Conservation (phyloP, 2,329 filamentous ascomycete species). For the Hypoxylon sp. region DNA sequence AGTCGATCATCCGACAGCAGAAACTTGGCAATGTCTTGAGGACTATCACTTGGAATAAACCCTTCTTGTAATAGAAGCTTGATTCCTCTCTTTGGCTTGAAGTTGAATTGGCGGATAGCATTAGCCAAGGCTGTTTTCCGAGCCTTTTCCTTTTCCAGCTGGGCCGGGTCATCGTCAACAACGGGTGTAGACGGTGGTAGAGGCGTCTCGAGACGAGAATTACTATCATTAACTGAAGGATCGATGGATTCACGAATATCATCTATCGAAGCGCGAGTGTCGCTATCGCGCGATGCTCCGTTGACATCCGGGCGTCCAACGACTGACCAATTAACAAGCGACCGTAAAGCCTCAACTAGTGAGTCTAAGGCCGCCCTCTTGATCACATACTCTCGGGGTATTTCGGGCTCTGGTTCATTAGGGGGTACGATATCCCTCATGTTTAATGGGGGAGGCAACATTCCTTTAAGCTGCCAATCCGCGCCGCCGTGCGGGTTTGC, state of each 20-base stretch:
- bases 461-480: constrained; percentile 89
- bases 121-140: constrained; percentile 91
- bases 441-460: constrained; percentile 85
- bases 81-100: constrained; percentile 94
- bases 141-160: constrained; percentile 94
- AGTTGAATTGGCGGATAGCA: constrained; percentile 92
- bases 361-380: constrained; percentile 91
- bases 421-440: constrained; percentile 75
- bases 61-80: constrained; percentile 84
- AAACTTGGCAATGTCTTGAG: constrained; percentile 86
- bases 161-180: constrained; percentile 87
- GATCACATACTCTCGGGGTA: constrained; percentile 88
- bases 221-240: constrained; percentile 66
- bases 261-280: constrained; percentile 62
- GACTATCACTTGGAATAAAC: constrained; percentile 82
- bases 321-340: constrained; percentile 89
- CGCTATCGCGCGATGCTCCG: constrained; percentile 56
- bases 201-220: constrained; percentile 68
- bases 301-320: constrained; percentile 69
- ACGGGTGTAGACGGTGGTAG: constrained; percentile 71
- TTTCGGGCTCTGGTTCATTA: constrained; percentile 70
- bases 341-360: constrained; percentile 86
- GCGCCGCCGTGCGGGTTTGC: constrained; percentile 65
- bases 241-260: constrained; percentile 79
- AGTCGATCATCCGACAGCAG: constrained; percentile 82